A percentile compares a stretch with the other conserved stretches of the same genome.
Conservation (phyloP, 2,329 filamentous ascomycete genomes). For the Fusarium buharicum region DNA sequence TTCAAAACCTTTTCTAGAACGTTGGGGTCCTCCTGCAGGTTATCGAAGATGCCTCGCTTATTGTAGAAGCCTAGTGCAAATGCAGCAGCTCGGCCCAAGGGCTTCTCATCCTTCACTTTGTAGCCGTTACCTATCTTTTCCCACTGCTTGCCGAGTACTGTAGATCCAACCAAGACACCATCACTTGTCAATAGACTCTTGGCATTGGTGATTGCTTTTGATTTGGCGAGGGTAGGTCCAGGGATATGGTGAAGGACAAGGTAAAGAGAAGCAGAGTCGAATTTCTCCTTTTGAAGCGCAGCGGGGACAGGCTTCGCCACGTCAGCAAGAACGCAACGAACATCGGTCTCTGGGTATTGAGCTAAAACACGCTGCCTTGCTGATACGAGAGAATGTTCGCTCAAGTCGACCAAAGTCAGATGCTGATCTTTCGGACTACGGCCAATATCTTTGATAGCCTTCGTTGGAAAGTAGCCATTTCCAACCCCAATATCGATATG, state of each 20-base stretch:
- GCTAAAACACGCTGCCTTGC: constrained; percentile 8
- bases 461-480: constrained; percentile 12
- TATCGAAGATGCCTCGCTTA: constrained; percentile 9
- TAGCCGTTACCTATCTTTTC: constrained; percentile 4
- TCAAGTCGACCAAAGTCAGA: constrained; percentile 17
- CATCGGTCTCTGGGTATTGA: not conserved
- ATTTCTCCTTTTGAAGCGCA: not conserved
- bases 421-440: constrained; percentile 7
- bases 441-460: not conserved
- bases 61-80: constrained; percentile 16
- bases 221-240: constrained; percentile 6
- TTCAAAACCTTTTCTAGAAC: not conserved
- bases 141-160: constrained; percentile 16
- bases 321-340: constrained; percentile 4
- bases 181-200: not conserved
- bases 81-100: not conserved
- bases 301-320: constrained; percentile 1
- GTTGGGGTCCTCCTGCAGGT: constrained; percentile 16
- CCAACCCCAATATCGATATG: constrained; percentile 26
- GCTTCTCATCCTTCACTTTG: not conserved
- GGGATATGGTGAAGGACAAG: constrained; percentile 18
- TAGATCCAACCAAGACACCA: constrained; percentile 15
- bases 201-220: constrained; percentile 6
- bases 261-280: constrained; percentile 13
- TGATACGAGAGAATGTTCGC: constrained; percentile 1